Percentiles rank a stretch among this genome's conserved stretches.
These are phyloP conservation scores for Chloropicon primus DNA, from an alignment of 139 green algal species.

Conservation along the genomic window DNA sequence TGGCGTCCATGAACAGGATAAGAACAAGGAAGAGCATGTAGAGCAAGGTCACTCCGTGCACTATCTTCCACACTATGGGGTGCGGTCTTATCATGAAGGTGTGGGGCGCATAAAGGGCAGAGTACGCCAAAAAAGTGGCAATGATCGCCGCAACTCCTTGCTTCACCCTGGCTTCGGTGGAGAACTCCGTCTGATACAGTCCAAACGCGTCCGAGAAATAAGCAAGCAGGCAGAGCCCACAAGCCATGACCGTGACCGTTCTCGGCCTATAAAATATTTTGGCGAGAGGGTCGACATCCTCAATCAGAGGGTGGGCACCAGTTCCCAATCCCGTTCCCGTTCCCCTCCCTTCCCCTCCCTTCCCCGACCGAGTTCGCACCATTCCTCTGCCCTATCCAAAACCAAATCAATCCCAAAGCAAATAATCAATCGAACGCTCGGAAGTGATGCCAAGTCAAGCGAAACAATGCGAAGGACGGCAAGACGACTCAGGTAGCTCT, in stretches of 20 bases:
- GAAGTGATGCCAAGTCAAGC: too few species aligned
- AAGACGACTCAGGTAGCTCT: too few species aligned
- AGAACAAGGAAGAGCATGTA: conserved; percentile 61
- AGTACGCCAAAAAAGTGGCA: conserved; percentile 30
- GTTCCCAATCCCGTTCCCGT: not conserved
- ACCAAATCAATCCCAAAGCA: too few species aligned
- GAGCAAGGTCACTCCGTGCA: conserved; percentile 60
- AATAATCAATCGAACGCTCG: too few species aligned
- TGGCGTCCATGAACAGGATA: not conserved
- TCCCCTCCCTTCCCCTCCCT: not conserved
- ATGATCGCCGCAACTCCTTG: not conserved
- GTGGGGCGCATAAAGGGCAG: conserved; percentile 46
- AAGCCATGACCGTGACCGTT: not conserved
- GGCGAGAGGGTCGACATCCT: not conserved
- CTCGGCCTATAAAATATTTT: not conserved
- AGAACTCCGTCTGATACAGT: not conserved
- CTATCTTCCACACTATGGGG: conserved; percentile 67
- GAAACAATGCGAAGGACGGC: too few species aligned
- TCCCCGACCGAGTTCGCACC: too few species aligned
- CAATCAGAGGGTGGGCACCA: not conserved
- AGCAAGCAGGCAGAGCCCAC: not conserved
- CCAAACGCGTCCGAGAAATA: not conserved
- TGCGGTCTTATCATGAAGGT: conserved; percentile 74
- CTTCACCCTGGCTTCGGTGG: not conserved
- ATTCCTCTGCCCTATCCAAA: too few species aligned